These are phyloP conservation scores for Pleurotus djamor DNA, from an alignment of 768 basidiomycete genomes.

Conservation along the genomic window DNA sequence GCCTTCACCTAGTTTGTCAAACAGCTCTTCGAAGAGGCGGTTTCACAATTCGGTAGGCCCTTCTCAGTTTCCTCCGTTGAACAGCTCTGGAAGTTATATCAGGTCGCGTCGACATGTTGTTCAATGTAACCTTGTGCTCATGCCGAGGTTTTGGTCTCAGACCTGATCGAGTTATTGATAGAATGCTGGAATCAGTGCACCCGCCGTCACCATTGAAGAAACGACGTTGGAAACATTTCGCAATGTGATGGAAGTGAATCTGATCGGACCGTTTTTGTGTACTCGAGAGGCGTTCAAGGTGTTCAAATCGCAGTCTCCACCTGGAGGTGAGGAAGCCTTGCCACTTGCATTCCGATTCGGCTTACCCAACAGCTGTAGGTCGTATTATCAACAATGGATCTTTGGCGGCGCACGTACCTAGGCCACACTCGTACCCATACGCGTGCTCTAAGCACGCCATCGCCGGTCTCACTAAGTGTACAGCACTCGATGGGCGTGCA, in stretches of 20 bases:
- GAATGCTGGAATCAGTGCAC: slow-evolving; percentile 72
- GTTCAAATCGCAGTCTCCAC: slow-evolving; percentile 73
- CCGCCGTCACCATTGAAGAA: slow-evolving; percentile 54
- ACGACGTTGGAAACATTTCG: slow-evolving; percentile 60
- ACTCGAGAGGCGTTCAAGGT: slow-evolving; percentile 70
- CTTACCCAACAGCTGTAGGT: slow-evolving; percentile 28
- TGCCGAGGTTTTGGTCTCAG: neutral
- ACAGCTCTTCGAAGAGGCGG: slow-evolving; percentile 50
- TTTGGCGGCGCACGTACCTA: slow-evolving; percentile 68
- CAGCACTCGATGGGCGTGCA: slow-evolving; percentile 72
- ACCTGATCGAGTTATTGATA: slow-evolving; percentile 21
- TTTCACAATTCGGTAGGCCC: slow-evolving; percentile 52
- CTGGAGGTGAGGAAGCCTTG: slow-evolving; percentile 47
- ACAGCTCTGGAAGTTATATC: slow-evolving; percentile 6
- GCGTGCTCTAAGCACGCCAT: slow-evolving; percentile 83
- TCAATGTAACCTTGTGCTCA: slow-evolving; percentile 55
- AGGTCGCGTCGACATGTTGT: slow-evolving; percentile 74
- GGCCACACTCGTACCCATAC: slow-evolving; percentile 65
- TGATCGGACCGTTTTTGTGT: slow-evolving; percentile 73
- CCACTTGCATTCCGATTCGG: neutral
- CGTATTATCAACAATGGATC: slow-evolving; percentile 88
- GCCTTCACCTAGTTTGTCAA: slow-evolving; percentile 43
- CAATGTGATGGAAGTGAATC: slow-evolving; percentile 67
- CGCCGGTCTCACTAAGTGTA: slow-evolving; percentile 71
- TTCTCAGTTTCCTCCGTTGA: neutral